Conservation (phyloP, 352 stramenopile species). For the Halophytophthora polymorphica region DNA sequence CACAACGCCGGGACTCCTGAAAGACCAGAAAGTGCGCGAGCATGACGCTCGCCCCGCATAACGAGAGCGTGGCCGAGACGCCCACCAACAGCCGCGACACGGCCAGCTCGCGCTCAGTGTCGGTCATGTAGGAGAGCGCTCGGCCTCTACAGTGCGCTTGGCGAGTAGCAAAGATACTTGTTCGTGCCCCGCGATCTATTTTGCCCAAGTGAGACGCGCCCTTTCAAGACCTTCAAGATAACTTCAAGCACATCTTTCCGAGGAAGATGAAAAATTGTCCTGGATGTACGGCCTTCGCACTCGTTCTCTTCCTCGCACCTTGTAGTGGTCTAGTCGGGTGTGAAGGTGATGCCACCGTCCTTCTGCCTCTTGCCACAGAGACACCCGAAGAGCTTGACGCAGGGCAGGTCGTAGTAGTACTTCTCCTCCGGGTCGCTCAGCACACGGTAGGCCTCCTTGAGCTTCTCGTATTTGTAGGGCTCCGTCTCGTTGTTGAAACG, state of each 20-base stretch:
- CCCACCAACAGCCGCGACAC: constrained; percentile 43
- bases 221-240: constrained; percentile 19
- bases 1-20: constrained; percentile 63
- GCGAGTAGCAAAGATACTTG: constrained; percentile 8
- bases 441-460: constrained; percentile 71
- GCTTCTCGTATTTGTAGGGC: constrained; percentile 81
- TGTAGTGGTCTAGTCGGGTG: constrained; percentile 36
- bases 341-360: constrained; percentile 77
- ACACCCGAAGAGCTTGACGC: constrained; percentile 76
- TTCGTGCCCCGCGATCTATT: constrained; percentile 13
- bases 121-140: constrained; percentile 6
- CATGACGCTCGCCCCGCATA: constrained; percentile 44
- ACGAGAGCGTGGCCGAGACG: constrained; percentile 37
- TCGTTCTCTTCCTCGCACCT: neutral
- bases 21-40: constrained; percentile 55
- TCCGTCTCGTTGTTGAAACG: constrained; percentile 86
- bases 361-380: constrained; percentile 79
- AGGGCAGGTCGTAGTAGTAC: constrained; percentile 83
- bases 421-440: constrained; percentile 81
- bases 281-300: neutral
- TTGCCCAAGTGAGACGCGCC: constrained; percentile 7
- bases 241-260: neutral
- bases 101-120: constrained; percentile 24
- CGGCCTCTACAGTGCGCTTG: constrained; percentile 10
- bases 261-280: neutral